Conservation (phyloP, 805 yeast species). For the Kurtzmaniella cleridarum region DNA sequence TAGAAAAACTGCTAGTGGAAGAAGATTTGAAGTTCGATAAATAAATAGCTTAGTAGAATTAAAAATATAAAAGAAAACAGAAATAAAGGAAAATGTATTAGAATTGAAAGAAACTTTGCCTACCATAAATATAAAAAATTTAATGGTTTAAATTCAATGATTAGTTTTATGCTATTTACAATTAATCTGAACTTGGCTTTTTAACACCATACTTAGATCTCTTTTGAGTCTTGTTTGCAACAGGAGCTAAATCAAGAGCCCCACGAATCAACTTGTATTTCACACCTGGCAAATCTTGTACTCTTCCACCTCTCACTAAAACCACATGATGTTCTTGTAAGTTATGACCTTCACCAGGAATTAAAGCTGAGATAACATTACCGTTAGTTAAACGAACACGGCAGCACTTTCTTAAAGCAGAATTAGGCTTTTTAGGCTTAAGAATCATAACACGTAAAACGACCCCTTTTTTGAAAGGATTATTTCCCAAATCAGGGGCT, state of each 20-base stretch:
- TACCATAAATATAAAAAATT: background rate
- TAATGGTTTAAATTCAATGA: background rate
- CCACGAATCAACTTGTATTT: conserved; percentile 93
- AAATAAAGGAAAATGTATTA: background rate
- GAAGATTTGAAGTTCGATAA: conserved; percentile 46
- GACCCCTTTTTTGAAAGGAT: conserved; percentile 90
- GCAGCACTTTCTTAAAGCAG: conserved; percentile 95
- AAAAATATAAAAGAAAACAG: background rate
- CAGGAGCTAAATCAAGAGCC: conserved; percentile 87
- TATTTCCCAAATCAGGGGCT: conserved; percentile 77
- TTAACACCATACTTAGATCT: conserved; percentile 94
- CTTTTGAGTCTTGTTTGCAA: conserved; percentile 84
- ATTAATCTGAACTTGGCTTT: conserved; percentile 42
- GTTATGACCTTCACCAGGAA: conserved; percentile 98
- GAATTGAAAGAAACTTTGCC: background rate
- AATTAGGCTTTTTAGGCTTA: conserved; percentile 97
- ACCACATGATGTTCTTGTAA: conserved; percentile 98
- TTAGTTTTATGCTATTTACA: background rate
- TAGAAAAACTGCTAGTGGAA: conserved; percentile 69
- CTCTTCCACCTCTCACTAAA: conserved; percentile 95
- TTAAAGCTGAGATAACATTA: conserved; percentile 81
- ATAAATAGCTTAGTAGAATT: background rate
- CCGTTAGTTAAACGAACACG: conserved; percentile 93
- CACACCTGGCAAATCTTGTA: conserved; percentile 97
- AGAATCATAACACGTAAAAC: conserved; percentile 89